Evolutionary conservation across 495 filamentous ascomycete species (phyloP), one percentile per base, ranked within the genome.

Genomic region (Penicillium verhagenii): DNA sequence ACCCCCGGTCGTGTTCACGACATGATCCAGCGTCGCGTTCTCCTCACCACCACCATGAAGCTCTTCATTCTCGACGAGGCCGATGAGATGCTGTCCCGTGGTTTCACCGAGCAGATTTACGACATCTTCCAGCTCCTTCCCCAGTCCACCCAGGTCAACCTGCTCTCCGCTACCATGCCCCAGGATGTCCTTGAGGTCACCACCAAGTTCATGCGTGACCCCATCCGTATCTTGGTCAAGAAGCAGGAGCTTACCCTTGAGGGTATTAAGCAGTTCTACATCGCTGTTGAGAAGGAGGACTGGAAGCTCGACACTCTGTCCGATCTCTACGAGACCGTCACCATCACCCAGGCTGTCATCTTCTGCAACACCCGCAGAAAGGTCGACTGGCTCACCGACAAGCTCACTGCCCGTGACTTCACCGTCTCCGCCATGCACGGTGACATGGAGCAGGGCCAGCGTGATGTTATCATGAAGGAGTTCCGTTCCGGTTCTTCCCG

Each of bases 361-460:
- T 98, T 98, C 88, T 98, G 94, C 82, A 98, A 98, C 84, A 98
- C 94, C 61, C 88, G 95, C 67, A 84, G 94, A 77, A 98, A 98
- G 92, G 94, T 98, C 68, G 94, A 98, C 81, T 98, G 94, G 94
- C 87, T 98, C 60, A 98, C 94, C 58, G 93, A 97, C 79, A 98
- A 97, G 85, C 91, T 98, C 71, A 89, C 90, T 63, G 89, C 89
- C 64, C 90, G 91, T 77, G 92, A 98, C 80, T 98, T 98, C 81
- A 98, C 94, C 33, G 94, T 98, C 70, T 96, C 92, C 42, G 90
- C 92, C 67, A 98, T 98, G 94, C 94, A 98, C 78, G 94, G 94
- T 69, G 94, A 98, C 64, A 98, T 98, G 94, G 90, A 92, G 73
- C 94, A 97, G 80, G 81, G 75, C 60, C 89, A 97, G 81, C 92